Conservation (phyloP, 768 basidiomycete genomes). For the Coprinellus aureogranulatus region DNA sequence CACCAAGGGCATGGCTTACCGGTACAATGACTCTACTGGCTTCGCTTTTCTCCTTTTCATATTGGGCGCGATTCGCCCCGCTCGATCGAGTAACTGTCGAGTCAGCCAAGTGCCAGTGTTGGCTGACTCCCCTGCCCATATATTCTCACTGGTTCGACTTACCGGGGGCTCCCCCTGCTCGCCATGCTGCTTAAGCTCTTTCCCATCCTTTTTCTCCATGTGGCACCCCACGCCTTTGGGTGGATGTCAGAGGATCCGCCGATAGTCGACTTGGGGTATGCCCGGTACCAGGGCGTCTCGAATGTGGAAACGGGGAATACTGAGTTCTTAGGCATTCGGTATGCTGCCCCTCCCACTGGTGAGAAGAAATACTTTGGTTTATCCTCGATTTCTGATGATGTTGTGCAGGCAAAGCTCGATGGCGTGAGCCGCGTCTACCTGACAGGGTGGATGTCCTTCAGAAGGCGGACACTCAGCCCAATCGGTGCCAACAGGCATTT, state of each 20-base stretch:
- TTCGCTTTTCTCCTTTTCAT: too few species aligned
- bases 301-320: constrained; percentile 32
- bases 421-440: constrained; percentile 4
- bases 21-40: too few species aligned
- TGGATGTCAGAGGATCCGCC: neutral
- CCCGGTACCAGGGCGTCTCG: constrained; percentile 40
- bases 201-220: too few species aligned
- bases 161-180: too few species aligned
- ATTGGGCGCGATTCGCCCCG: too few species aligned
- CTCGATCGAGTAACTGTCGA: too few species aligned
- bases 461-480: neutral
- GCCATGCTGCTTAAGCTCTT: too few species aligned
- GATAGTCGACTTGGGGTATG: constrained; percentile 44
- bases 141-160: too few species aligned
- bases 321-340: constrained; percentile 43
- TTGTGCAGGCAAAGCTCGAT: constrained; percentile 3
- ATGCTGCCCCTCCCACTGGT: constrained; percentile 51
- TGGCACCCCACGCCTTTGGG: neutral
- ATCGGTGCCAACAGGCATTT: constrained; percentile 5
- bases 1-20: too few species aligned
- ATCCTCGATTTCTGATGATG: neutral
- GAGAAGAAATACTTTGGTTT: neutral
- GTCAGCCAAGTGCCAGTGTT: too few species aligned
- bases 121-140: too few species aligned
- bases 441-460: neutral